Evolutionary conservation across 2,329 filamentous ascomycete genomes (phyloP).

Genomic region (Cladophialophora bantiana): DNA sequence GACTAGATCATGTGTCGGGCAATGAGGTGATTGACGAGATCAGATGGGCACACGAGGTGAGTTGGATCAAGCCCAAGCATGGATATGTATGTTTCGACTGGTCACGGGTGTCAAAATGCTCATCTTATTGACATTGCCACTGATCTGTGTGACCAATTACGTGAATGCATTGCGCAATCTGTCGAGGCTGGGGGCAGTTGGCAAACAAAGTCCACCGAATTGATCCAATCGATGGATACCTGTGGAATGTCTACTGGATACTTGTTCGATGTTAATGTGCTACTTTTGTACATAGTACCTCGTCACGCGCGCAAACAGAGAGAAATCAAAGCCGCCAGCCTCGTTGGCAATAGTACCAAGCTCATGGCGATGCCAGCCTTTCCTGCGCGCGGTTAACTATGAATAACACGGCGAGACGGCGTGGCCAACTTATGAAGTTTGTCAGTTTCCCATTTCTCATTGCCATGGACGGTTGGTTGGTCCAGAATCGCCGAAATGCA

Average conservation of each 20-base stretch:
- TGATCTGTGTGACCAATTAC: conserved; percentile 4
- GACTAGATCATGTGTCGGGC: conserved; percentile 26
- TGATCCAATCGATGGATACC: background rate
- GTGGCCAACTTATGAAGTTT: conserved; percentile 1
- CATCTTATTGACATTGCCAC: background rate
- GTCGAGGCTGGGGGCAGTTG: background rate
- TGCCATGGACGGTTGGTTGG: conserved; percentile 13
- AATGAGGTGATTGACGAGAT: background rate
- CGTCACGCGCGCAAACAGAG: conserved; percentile 13
- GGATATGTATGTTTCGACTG: background rate
- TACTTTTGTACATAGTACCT: background rate
- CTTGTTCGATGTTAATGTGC: background rate
- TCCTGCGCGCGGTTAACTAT: conserved; percentile 10
- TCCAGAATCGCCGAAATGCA: background rate
- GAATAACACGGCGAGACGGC: conserved; percentile 10
- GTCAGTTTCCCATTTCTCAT: background rate
- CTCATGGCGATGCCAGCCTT: background rate
- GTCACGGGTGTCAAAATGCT: background rate
- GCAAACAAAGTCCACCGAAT: background rate
- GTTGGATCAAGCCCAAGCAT: background rate
- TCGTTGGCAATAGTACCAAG: conserved; percentile 21
- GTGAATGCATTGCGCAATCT: conserved; percentile 6
- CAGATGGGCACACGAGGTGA: background rate
- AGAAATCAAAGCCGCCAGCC: conserved; percentile 6
- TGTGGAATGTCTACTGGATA: background rate